A percentile compares a stretch with the other conserved stretches of the same genome.
Evolutionary conservation across 164 flowering plant genomes (phyloP).

Genomic region (Stephania cephalantha): DNA sequence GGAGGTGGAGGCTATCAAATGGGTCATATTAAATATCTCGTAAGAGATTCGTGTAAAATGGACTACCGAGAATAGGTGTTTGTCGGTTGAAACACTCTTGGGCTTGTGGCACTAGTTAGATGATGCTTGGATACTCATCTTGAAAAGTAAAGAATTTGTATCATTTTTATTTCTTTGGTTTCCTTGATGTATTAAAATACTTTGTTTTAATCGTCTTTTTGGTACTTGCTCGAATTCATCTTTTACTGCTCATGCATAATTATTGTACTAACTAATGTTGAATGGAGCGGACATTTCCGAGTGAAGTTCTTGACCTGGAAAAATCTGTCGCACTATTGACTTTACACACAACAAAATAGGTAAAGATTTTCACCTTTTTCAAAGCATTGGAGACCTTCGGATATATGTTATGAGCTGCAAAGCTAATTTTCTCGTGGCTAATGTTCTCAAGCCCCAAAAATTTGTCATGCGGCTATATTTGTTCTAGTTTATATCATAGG

Average conservation of each 20-base stretch:
- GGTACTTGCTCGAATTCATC: background rate
- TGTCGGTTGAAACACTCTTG: too few relatives aligned
- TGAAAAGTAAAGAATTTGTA: too few relatives aligned
- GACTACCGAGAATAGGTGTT: too few relatives aligned
- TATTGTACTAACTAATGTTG: constrained; percentile 2
- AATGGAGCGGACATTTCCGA: constrained; percentile 61
- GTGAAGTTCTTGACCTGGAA: constrained; percentile 76
- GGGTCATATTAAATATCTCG: too few relatives aligned
- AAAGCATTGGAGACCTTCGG: background rate
- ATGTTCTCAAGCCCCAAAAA: background rate
- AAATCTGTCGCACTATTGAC: constrained; percentile 84
- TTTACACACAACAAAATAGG: constrained; percentile 81
- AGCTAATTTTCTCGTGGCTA: background rate
- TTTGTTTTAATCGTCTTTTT: background rate
- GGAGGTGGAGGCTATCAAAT: too few relatives aligned
- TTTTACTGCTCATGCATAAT: background rate
- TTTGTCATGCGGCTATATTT: background rate
- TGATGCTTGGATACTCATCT: too few relatives aligned
- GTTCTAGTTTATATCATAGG: background rate
- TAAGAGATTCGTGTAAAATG: too few relatives aligned
- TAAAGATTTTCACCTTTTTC: constrained; percentile 17
- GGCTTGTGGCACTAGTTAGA: too few relatives aligned
- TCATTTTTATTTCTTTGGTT: background rate
- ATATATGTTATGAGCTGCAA: background rate
- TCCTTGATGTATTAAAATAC: background rate